Percentiles rank a stretch among this genome's conserved stretches.
phyloP scores from a whole-genome alignment of 169 alveolate species.

The Eimeria sp. region DNA sequence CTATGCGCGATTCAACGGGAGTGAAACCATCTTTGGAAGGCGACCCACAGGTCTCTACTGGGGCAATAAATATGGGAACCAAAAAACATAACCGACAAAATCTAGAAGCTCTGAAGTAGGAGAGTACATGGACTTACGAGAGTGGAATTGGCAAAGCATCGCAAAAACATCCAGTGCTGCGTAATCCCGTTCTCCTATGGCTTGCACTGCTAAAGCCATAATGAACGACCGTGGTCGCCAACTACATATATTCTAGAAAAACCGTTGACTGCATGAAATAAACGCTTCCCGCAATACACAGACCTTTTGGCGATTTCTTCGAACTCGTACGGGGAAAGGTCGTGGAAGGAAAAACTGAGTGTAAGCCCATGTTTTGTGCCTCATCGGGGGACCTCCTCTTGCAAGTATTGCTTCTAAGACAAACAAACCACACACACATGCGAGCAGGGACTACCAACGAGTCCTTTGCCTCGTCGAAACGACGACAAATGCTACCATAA shows the following conservation, averaged over 20 bases:
- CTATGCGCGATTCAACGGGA: neutral
- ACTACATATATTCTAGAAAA: neutral
- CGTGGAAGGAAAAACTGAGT: neutral
- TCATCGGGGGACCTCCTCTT: neutral
- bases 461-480: neutral
- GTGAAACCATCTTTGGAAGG: neutral
- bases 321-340: neutral
- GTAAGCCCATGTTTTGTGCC: neutral
- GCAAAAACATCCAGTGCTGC: neutral
- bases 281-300: neutral
- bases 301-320: neutral
- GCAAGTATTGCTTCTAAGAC: constrained; percentile 9
- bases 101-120: no score
- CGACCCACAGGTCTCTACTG: neutral
- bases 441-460: neutral
- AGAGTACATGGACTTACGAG: neutral
- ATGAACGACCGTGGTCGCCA: neutral
- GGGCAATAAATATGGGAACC: neutral
- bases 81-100: neutral
- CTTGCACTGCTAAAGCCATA: neutral
- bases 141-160: neutral
- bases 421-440: neutral
- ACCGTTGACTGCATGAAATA: neutral
- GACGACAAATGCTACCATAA: neutral
- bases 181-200: neutral